A percentile compares a stretch with the other conserved stretches of the same genome.
phyloP scores from a whole-genome alignment of 1,284 basidiomycete genomes.

The Tetrapyrgos nigripes region DNA sequence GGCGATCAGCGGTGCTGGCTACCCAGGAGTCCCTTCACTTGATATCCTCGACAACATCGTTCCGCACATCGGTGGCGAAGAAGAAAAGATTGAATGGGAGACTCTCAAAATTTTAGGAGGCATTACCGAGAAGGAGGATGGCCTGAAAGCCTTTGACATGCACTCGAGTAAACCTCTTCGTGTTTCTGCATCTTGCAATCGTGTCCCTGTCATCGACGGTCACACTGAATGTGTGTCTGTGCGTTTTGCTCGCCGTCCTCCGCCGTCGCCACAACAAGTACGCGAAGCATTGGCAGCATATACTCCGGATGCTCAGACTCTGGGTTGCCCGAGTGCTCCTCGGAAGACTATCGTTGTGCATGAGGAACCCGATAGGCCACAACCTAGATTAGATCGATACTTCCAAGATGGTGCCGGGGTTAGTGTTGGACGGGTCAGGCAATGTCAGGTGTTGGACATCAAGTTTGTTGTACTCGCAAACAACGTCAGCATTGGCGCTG shows the following conservation, averaged over 20 bases:
- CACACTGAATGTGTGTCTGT: conserved; percentile 91
- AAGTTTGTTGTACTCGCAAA: conserved; percentile 96
- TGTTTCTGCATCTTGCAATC: conserved; percentile 91
- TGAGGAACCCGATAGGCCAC: conserved; percentile 92
- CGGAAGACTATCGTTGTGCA: conserved; percentile 90
- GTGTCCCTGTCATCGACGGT: conserved; percentile 93
- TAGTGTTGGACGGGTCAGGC: conserved; percentile 89
- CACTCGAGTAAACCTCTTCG: conserved; percentile 79
- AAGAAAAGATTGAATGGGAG: conserved; percentile 99
- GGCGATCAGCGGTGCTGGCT: conserved; percentile 96
- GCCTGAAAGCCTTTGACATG: conserved; percentile 79
- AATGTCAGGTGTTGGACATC: conserved; percentile 92
- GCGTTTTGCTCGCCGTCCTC: conserved; percentile 81
- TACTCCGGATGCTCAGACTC: conserved; percentile 80
- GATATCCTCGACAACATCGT: conserved; percentile 98
- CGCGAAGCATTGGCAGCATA: conserved; percentile 82
- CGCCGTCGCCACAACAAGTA: conserved; percentile 89
- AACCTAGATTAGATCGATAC: conserved; percentile 92
- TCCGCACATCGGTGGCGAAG: conserved; percentile 94
- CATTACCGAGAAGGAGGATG: conserved; percentile 60
- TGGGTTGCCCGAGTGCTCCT: conserved; percentile 89
- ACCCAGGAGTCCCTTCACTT: conserved; percentile 91
- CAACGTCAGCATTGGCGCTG: conserved; percentile 96
- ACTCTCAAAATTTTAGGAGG: conserved; percentile 96
- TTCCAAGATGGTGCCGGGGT: conserved; percentile 94